These are phyloP conservation scores for Thalassiosira livingstoniorum DNA, from an alignment of 352 stramenopile species.

Conservation along the genomic window DNA sequence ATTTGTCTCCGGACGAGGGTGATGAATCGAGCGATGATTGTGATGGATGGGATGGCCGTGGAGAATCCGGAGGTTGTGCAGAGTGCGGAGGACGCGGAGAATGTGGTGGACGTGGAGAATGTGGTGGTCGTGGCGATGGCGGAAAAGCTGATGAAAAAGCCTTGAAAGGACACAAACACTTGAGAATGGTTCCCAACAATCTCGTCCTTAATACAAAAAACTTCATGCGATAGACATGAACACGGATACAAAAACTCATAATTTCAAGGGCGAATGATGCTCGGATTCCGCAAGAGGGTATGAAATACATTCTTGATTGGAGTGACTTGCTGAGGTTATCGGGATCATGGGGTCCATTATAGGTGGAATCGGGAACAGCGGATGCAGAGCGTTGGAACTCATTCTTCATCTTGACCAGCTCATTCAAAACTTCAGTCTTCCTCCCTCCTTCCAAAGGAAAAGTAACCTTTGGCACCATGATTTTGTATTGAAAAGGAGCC, in stretches of 20 bases:
- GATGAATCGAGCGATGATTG: too few species aligned
- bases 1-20: slow-evolving; percentile 51
- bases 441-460: background rate
- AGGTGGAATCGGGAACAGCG: slow-evolving; percentile 43
- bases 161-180: slow-evolving; percentile 68
- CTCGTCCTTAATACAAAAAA: slow-evolving; percentile 87
- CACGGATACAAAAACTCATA: slow-evolving; percentile 87
- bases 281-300: slow-evolving; percentile 66
- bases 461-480: slow-evolving; percentile 59
- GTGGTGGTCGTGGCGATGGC: too few species aligned
- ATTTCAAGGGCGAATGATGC: slow-evolving; percentile 85
- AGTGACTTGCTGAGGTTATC: too few species aligned
- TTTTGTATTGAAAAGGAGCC: slow-evolving; percentile 83
- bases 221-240: slow-evolving; percentile 89
- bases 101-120: too few species aligned
- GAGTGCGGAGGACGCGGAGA: too few species aligned
- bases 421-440: slow-evolving; percentile 3
- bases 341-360: too few species aligned
- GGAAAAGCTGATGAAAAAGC: slow-evolving; percentile 5
- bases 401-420: slow-evolving; percentile 45
- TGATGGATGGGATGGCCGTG: too few species aligned
- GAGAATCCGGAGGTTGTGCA: too few species aligned
- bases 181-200: slow-evolving; percentile 83
- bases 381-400: slow-evolving; percentile 48
- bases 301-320: slow-evolving; percentile 45